phyloP scores from a whole-genome alignment of 1,284 basidiomycete genomes.

The Peniophora sp. region DNA sequence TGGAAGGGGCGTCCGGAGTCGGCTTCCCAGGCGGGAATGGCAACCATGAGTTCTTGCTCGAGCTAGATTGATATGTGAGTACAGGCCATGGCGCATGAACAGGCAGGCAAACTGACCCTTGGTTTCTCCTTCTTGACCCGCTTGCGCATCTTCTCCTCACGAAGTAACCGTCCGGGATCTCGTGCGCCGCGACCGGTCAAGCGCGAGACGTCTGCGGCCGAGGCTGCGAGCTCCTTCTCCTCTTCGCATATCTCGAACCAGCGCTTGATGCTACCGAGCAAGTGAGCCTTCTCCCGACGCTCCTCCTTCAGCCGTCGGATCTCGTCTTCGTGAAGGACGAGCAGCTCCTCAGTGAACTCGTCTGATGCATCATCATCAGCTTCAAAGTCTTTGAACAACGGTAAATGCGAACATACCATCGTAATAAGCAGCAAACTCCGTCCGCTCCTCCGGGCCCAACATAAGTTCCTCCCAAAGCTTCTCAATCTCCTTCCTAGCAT shows the following conservation, averaged over 20 bases:
- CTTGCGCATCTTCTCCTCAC: slow-evolving; percentile 98
- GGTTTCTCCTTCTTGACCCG: slow-evolving; percentile 93
- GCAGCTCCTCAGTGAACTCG: slow-evolving; percentile 82
- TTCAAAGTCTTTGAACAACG: neutral
- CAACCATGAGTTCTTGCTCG: slow-evolving; percentile 77
- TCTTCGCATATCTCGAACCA: slow-evolving; percentile 92
- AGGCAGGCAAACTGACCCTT: slow-evolving; percentile 46
- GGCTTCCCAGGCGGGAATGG: slow-evolving; percentile 86
- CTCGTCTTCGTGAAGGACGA: slow-evolving; percentile 85
- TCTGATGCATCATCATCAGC: slow-evolving; percentile 36
- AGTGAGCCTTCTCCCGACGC: slow-evolving; percentile 64
- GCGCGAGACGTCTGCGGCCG: slow-evolving; percentile 72
- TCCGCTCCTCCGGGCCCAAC: slow-evolving; percentile 76
- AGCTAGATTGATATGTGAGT: slow-evolving; percentile 32
- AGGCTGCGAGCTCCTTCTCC: slow-evolving; percentile 79
- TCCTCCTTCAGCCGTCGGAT: slow-evolving; percentile 78
- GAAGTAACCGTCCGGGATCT: slow-evolving; percentile 70
- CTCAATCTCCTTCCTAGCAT: slow-evolving; percentile 77
- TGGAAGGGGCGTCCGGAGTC: slow-evolving; percentile 73
- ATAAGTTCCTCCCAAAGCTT: slow-evolving; percentile 84
- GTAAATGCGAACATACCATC: slow-evolving; percentile 46
- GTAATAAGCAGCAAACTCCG: slow-evolving; percentile 72
- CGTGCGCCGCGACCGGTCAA: slow-evolving; percentile 73
- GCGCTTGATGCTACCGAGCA: slow-evolving; percentile 75
- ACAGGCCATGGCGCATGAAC: neutral